Percentiles rank a stretch among this genome's conserved stretches.
phyloP scores from a whole-genome alignment of 768 basidiomycete species.

The Naganishia kalamii region DNA sequence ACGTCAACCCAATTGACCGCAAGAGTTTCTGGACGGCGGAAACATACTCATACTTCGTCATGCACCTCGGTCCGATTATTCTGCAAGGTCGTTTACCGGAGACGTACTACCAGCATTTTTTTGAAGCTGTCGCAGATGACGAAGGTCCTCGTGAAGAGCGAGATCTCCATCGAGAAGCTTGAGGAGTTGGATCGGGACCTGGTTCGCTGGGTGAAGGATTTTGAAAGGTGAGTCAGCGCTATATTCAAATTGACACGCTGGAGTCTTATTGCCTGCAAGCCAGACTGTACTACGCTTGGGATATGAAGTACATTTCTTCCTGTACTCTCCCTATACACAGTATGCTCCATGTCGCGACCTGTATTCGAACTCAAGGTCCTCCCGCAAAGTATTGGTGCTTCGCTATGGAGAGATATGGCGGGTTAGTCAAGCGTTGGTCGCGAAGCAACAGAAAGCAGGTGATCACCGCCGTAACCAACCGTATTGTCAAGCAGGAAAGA shows the following conservation, averaged over 20 bases:
- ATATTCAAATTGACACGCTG: neutral
- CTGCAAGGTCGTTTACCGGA: neutral
- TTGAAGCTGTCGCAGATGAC: neutral
- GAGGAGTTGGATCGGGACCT: neutral
- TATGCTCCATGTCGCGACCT: neutral
- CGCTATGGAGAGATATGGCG: neutral
- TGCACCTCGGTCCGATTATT: neutral
- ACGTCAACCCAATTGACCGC: neutral
- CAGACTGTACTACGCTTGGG: neutral
- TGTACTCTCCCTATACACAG: neutral
- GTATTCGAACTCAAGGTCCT: neutral
- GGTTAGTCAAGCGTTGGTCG: neutral
- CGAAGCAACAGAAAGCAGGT: neutral
- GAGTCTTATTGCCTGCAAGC: neutral
- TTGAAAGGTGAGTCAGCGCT: neutral
- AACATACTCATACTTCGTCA: neutral
- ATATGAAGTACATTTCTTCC: neutral
- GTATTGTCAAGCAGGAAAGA: neutral
- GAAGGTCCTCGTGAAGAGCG: neutral
- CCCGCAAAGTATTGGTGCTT: neutral
- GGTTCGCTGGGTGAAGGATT: neutral
- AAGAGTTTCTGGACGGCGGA: neutral
- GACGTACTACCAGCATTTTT: neutral
- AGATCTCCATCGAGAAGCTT: neutral
- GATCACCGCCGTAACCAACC: neutral